Percentiles rank a stretch among this genome's conserved stretches.
Conservation (phyloP, 1,284 basidiomycete genomes). For the Ganoderma sp. region DNA sequence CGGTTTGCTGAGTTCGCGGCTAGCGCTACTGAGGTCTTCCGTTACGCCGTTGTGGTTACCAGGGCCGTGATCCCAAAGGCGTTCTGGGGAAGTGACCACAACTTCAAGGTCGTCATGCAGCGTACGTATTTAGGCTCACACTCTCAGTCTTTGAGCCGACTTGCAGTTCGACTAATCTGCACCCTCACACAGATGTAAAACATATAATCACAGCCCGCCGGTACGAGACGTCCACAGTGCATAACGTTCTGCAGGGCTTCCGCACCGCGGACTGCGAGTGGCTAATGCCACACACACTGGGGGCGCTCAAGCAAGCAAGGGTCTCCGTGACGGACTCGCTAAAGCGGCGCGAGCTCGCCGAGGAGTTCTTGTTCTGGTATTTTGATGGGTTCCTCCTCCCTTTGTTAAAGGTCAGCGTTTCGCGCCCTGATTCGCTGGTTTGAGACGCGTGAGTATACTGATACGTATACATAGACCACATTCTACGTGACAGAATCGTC, state of each 20-base stretch:
- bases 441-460: too few relatives aligned
- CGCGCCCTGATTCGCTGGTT: too few relatives aligned
- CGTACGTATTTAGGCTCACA: conserved; percentile 55
- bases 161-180: background rate
- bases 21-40: conserved; percentile 70
- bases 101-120: conserved; percentile 65
- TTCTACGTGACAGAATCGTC: conserved; percentile 96
- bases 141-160: too few relatives aligned
- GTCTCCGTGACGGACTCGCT: conserved; percentile 70
- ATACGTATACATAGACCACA: conserved; percentile 63
- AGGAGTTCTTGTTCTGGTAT: conserved; percentile 92
- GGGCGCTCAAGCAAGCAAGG: conserved; percentile 48
- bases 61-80: conserved; percentile 74
- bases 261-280: conserved; percentile 83
- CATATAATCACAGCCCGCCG: conserved; percentile 76
- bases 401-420: conserved; percentile 69
- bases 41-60: conserved; percentile 70
- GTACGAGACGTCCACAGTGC: conserved; percentile 84
- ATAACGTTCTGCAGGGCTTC: conserved; percentile 81
- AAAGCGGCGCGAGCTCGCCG: conserved; percentile 78
- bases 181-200: conserved; percentile 61
- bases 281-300: conserved; percentile 59
- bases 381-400: conserved; percentile 87
- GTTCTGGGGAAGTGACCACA: conserved; percentile 81
- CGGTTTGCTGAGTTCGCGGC: conserved; percentile 81